Evolutionary conservation across 225 moss, liverwort and hornwort genomes (phyloP).

Genomic region (Lunularia cruciata): DNA sequence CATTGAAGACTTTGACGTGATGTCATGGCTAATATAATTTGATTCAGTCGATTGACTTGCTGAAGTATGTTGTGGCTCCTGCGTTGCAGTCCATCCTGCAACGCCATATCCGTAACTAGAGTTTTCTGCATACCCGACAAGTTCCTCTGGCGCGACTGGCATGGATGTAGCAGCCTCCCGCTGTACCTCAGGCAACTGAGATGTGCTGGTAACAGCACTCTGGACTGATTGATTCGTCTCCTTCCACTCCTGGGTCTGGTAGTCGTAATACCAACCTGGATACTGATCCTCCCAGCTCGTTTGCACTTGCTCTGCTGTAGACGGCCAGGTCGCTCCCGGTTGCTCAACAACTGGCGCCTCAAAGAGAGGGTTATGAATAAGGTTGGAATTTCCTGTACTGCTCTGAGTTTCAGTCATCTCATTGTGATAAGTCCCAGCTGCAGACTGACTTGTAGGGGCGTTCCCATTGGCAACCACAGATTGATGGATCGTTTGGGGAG

Average conservation of each 20-base stretch:
- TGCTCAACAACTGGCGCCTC: constrained; percentile 23
- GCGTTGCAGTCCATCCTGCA: constrained; percentile 8
- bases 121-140: neutral
- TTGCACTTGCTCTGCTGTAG: constrained; percentile 22
- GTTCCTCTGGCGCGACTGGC: neutral
- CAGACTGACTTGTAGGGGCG: constrained; percentile 10
- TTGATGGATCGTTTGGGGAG: constrained; percentile 2
- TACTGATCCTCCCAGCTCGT: constrained; percentile 51
- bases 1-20: neutral
- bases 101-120: constrained; percentile 13
- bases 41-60: neutral
- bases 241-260: constrained; percentile 69
- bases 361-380: constrained; percentile 14
- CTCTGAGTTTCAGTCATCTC: constrained; percentile 13
- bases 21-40: neutral
- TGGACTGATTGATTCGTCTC: constrained; percentile 13
- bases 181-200: constrained; percentile 6
- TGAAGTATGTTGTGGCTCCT: constrained; percentile 18
- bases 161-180: constrained; percentile 14
- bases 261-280: constrained; percentile 91
- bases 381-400: neutral
- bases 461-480: constrained; percentile 5
- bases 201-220: neutral
- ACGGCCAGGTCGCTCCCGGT: constrained; percentile 5
- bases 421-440: neutral